Conservation (phyloP, 2,329 filamentous ascomycete genomes). For the Plenodomus lindquistii region DNA sequence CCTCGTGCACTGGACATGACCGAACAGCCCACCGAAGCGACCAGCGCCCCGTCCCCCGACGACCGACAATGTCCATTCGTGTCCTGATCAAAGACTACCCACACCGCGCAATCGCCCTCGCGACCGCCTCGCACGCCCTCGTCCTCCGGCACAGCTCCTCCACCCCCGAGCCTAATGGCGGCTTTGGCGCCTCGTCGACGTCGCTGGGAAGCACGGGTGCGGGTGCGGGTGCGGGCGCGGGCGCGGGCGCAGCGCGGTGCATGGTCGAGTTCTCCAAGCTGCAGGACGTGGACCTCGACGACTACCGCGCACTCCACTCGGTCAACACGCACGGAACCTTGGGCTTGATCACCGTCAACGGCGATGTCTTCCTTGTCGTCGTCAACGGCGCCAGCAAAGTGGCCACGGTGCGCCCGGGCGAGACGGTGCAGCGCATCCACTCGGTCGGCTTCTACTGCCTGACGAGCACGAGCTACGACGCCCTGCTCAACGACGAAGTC, state of each 20-base stretch:
- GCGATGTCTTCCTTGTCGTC: constrained; percentile 88
- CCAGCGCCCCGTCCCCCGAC: constrained; percentile 12
- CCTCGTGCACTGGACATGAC: constrained; percentile 26
- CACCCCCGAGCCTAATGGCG: constrained; percentile 56
- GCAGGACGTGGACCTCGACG: constrained; percentile 67
- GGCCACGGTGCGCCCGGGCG: constrained; percentile 80
- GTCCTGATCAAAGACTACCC: constrained; percentile 86
- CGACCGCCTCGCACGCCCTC: constrained; percentile 76
- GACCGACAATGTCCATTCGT: constrained; percentile 58
- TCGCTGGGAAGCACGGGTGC: constrained; percentile 49
- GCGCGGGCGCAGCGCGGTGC: constrained; percentile 59
- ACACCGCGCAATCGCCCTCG: constrained; percentile 84
- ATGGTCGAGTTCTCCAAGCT: constrained; percentile 83
- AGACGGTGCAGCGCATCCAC: constrained; percentile 85
- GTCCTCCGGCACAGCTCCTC: constrained; percentile 79
- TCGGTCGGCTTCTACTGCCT: constrained; percentile 91
- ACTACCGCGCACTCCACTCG: constrained; percentile 75
- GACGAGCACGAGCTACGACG: constrained; percentile 83
- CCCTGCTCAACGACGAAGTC: constrained; percentile 64
- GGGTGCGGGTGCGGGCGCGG: no score
- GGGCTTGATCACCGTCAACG: constrained; percentile 79
- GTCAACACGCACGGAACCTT: constrained; percentile 82
- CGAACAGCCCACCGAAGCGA: constrained; percentile 8
- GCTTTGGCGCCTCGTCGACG: constrained; percentile 62
- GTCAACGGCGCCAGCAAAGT: constrained; percentile 79